Percentiles rank a stretch among this genome's conserved stretches.
phyloP scores from a whole-genome alignment of 2,329 filamentous ascomycete species.

The Alternaria solani region DNA sequence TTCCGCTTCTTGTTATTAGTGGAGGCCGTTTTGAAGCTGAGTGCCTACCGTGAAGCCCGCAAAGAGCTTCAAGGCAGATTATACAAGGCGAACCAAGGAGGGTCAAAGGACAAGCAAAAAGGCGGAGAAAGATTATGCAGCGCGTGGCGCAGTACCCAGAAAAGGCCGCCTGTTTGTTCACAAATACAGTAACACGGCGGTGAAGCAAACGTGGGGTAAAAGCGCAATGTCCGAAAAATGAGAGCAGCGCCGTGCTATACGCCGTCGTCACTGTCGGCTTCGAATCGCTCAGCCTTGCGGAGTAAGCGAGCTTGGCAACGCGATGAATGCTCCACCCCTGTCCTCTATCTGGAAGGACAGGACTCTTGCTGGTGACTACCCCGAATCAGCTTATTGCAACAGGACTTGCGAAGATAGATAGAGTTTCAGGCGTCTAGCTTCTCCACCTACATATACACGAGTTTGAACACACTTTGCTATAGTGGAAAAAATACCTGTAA shows the following conservation, averaged over 20 bases:
- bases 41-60: constrained; percentile 50
- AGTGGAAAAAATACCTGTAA: not conserved
- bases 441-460: no score
- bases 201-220: constrained; percentile 25
- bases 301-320: constrained; percentile 31
- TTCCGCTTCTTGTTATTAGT: constrained; percentile 59
- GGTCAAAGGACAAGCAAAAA: constrained; percentile 4
- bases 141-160: constrained; percentile 27
- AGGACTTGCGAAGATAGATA: no score
- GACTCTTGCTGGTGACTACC: not conserved
- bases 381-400: no score
- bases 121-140: constrained; percentile 16
- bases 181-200: constrained; percentile 16
- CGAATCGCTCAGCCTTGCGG: constrained; percentile 26
- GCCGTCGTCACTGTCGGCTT: constrained; percentile 26
- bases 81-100: constrained; percentile 11
- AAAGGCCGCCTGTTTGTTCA: constrained; percentile 11
- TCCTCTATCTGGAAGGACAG: not conserved
- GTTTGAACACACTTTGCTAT: no score
- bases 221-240: constrained; percentile 33
- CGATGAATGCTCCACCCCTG: constrained; percentile 6
- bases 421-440: no score
- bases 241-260: constrained; percentile 32
- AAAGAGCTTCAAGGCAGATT: constrained; percentile 48
- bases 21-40: constrained; percentile 52